These are phyloP conservation scores for Leccinum variabile DNA, from an alignment of 1,284 basidiomycete genomes.

Conservation along the genomic window DNA sequence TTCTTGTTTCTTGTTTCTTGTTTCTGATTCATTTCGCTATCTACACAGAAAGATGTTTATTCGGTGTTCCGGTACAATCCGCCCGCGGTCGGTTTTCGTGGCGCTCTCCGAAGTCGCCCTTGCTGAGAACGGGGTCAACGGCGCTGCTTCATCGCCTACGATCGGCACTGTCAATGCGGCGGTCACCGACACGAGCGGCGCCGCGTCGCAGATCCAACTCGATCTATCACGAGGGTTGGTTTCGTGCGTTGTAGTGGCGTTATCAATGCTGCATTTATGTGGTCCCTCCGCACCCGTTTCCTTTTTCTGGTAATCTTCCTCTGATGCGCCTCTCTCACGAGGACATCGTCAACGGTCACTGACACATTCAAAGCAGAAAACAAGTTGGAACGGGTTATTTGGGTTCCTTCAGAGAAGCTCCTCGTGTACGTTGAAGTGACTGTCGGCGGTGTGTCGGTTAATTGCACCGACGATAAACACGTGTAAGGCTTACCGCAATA, in stretches of 20 bases:
- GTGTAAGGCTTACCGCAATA: slow-evolving; percentile 54
- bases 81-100: slow-evolving; percentile 52
- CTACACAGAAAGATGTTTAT: slow-evolving; percentile 53
- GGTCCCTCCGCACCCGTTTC: background rate
- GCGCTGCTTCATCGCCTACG: slow-evolving; percentile 34
- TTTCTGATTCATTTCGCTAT: background rate
- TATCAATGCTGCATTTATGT: slow-evolving; percentile 1
- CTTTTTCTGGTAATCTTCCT: background rate
- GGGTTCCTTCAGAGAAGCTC: slow-evolving; percentile 52
- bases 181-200: slow-evolving; percentile 17
- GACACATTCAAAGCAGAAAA: slow-evolving; percentile 2
- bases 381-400: background rate
- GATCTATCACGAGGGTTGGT: background rate
- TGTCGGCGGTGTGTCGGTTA: slow-evolving; percentile 25
- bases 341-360: background rate
- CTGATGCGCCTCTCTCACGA: background rate
- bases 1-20: background rate
- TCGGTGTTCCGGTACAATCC: slow-evolving; percentile 52
- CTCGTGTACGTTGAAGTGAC: slow-evolving; percentile 84
- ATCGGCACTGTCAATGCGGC: slow-evolving; percentile 31
- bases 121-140: slow-evolving; percentile 34
- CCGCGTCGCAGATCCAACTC: background rate
- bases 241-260: background rate
- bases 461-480: background rate
- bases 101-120: slow-evolving; percentile 35